A percentile compares a stretch with the other conserved stretches of the same genome.
Evolutionary conservation across 2,329 filamentous ascomycete genomes (phyloP).

Genomic region (Paraconiothyrium brasiliense): DNA sequence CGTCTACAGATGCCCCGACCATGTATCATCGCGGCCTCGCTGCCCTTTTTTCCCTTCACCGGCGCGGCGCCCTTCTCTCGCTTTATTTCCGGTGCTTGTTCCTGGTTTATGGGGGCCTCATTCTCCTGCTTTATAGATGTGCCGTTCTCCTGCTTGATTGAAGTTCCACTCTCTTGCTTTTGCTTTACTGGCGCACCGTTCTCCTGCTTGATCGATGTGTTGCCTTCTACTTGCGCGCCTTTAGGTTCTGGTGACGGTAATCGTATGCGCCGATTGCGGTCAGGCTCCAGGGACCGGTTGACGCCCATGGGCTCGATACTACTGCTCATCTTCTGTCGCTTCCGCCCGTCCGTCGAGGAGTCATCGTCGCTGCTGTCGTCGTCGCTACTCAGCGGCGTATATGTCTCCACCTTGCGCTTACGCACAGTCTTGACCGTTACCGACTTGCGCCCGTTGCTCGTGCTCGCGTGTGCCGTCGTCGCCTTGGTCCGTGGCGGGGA

Average conservation of each 20-base stretch:
- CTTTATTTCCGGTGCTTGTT: background rate
- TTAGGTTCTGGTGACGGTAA: conserved; percentile 33
- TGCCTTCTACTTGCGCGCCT: conserved; percentile 12
- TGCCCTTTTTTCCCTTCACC: conserved; percentile 17
- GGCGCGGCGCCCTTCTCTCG: conserved; percentile 17
- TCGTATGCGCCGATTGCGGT: conserved; percentile 44
- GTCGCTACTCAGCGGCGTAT: conserved; percentile 46
- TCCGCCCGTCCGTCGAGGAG: conserved; percentile 39
- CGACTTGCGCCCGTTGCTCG: conserved; percentile 33
- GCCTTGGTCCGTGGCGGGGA: conserved; percentile 22
- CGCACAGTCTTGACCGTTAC: conserved; percentile 39
- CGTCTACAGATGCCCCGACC: conserved; percentile 54
- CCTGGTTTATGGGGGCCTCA: background rate
- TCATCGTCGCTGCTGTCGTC: conserved; percentile 41
- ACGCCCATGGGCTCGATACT: conserved; percentile 48
- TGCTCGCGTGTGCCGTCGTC: conserved; percentile 26
- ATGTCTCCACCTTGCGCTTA: conserved; percentile 46
- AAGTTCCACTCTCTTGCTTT: background rate
- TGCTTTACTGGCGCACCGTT: background rate
- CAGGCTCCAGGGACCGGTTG: conserved; percentile 49
- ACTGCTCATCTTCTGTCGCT: conserved; percentile 47
- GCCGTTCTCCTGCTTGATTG: background rate
- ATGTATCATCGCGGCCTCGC: conserved; percentile 47
- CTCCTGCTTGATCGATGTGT: conserved; percentile 7
- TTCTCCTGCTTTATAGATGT: background rate